Percentiles rank a stretch among this genome's conserved stretches.
These are phyloP conservation scores for Mucor racemosus DNA, from an alignment of 371 early-diverging fungal genomes.

Conservation along the genomic window DNA sequence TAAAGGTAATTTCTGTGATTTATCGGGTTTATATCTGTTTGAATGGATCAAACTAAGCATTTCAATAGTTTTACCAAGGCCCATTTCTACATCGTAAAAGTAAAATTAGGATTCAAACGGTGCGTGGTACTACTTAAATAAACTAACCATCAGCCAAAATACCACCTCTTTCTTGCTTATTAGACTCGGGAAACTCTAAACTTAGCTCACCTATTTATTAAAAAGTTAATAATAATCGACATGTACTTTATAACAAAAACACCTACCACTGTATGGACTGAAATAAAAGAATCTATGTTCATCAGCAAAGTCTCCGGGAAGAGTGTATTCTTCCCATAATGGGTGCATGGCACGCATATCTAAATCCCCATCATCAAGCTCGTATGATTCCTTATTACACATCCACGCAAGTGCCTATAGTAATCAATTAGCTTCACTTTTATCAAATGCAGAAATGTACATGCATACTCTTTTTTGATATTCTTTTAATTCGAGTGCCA, in stretches of 20 bases:
- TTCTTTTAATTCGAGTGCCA: constrained; percentile 59
- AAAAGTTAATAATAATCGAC: not conserved
- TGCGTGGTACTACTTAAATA: not conserved
- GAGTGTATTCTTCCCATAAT: constrained; percentile 66
- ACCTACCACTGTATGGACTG: constrained; percentile 63
- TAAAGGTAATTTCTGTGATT: not conserved
- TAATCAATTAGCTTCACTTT: not conserved
- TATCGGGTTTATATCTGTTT: constrained; percentile 38
- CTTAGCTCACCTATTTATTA: constrained; percentile 50
- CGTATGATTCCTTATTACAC: constrained; percentile 56
- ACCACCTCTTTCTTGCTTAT: constrained; percentile 64
- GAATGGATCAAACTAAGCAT: constrained; percentile 76
- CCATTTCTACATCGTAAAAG: constrained; percentile 68
- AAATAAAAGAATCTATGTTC: constrained; percentile 54
- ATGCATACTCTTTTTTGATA: constrained; percentile 63
- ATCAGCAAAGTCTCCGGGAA: constrained; percentile 37
- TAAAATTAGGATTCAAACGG: not conserved
- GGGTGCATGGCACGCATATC: constrained; percentile 61
- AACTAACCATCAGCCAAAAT: constrained; percentile 71
- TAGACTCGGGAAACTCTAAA: constrained; percentile 57
- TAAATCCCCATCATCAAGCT: constrained; percentile 31
- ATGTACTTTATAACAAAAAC: not conserved
- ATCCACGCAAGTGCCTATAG: constrained; percentile 63
- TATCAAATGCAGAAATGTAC: not conserved
- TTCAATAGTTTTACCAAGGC: constrained; percentile 90